Base-by-base conservation (phyloP, 2,329 filamentous ascomycete species). In the Aphanoascus verrucosus region DNA sequence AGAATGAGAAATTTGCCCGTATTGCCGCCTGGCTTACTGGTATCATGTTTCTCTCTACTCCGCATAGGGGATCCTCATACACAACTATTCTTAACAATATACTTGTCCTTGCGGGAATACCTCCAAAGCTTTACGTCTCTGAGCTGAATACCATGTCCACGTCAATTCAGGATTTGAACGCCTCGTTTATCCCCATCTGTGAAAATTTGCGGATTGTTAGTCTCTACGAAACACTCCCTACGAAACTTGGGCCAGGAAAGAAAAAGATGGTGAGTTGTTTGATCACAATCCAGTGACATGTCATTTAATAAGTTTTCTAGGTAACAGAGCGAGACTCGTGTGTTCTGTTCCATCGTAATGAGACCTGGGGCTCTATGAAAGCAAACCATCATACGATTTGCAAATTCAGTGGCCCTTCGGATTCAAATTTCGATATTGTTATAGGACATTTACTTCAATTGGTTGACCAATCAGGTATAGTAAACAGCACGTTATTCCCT, bases 151-250 rank as follows among this genome's bases (percentile, higher is more conserved):
- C 61, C 9, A 67, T 65, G 49, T 71, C 72, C 2, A 53, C 57
- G 5, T 56, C 64, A 0, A 51, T 74, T 11, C 54, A 65, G 31
- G 62, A 67, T 2, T 65, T 75, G 48, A 75, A 76, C 57, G 69
- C 74, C 7, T 59, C 66, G 23, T 77, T 76, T 55, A 67, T 68
- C 0, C 65, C 72, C 52, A 60, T 68, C 55, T 66, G 66, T 1
- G 58, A 61, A 6, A 60, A 61, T 15, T 56, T 74, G 2, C 57
- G 62, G 1, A 60, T 75, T 5, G 64, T 68, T 57, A 75, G 72
- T 0, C 75, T 75, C 56, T 74, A 73, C 57, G 74, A 76, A 56
- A 72, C 69, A 0, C 55, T 66, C 15, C 59, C 61, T 11, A 60
- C 63, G 6, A 60, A 59, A 14, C 53, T 62, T 20, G 63, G 49